Base-by-base conservation (phyloP, 139 green algal genomes). In the Cymbomonas tetramitiformis region DNA sequence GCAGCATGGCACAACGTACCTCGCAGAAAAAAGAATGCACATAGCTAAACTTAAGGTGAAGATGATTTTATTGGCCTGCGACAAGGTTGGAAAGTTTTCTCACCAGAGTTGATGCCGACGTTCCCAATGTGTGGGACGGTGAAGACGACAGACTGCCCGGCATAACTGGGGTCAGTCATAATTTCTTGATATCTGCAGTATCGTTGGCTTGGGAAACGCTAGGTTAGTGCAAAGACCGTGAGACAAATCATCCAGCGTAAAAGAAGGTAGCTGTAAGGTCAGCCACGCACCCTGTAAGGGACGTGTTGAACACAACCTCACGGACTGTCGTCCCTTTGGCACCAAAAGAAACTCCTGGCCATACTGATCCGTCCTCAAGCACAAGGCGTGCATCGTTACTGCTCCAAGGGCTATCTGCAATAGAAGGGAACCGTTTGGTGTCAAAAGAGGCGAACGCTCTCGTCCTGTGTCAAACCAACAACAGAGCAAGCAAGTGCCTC, bases 251-350 rank as follows among this genome's bases (percentile, higher is more conserved):
- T 41, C 23, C 44, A 59, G 18, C 32, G 30, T 7, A 44, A 43
- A 61, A 6, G 46, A 63, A 10, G 44, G 18, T 12, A n/a, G 21
- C 6, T 40, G 12, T 26, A 40, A 63, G 47, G 46, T 21, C 21
- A 29, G 46, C 46, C 50, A 50, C 62, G 39, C 41, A 74, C 34
- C 86, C 86, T 1, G 82, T 90, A 19, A 98, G 65, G 1, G 85
- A 93, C 2, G 91, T 97, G 76, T 98, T 97, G 81, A 98, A 98
- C n/a, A 98, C 91, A 7, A 94, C 82, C 55, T 88, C 81, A 30
- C 71, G 79, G 23, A 87, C 57, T 40, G 83, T 52, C 0, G 81
- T 93, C 33, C 86, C 89, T 21, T 71, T 83, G 19, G 82, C 77
- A 0, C 91, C 91, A 60, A 97, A 98, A 0, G 73, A 57, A 1